Evolutionary conservation across 495 filamentous ascomycete species (phyloP).

Genomic region (Podospora anserina): DNA sequence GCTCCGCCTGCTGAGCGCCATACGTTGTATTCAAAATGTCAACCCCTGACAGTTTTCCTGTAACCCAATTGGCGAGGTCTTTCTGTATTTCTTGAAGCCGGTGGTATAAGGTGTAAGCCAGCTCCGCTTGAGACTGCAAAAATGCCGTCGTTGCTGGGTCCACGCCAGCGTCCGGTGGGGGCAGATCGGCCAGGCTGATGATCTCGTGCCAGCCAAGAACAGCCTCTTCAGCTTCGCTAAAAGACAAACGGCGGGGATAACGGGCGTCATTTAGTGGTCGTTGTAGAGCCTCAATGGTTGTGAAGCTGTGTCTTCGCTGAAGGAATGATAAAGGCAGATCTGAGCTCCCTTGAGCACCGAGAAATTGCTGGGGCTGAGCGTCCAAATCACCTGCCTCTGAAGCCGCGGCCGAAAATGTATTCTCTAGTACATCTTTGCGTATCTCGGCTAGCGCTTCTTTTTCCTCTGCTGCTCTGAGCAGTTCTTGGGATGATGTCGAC

Average conservation of each 20-base stretch:
- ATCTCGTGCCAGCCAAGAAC: constrained; percentile 67
- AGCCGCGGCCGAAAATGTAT: constrained; percentile 37
- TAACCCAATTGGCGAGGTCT: constrained; percentile 62
- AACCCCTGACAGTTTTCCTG: constrained; percentile 58
- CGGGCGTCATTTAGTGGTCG: constrained; percentile 50
- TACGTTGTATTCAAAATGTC: constrained; percentile 61
- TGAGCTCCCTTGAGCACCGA: constrained; percentile 35
- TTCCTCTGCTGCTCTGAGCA: background rate
- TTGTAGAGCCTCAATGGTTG: constrained; percentile 32
- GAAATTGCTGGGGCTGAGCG: constrained; percentile 35
- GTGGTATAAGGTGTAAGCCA: constrained; percentile 57
- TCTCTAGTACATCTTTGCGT: constrained; percentile 25
- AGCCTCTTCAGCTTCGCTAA: constrained; percentile 84
- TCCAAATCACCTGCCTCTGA: constrained; percentile 47
- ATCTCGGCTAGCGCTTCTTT: constrained; percentile 24
- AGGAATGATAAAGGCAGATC: constrained; percentile 30
- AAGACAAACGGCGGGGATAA: constrained; percentile 81
- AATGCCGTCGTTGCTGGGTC: background rate
- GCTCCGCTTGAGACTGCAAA: constrained; percentile 42
- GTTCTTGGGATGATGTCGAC: background rate
- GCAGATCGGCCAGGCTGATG: constrained; percentile 41
- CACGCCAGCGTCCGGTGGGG: constrained; percentile 30
- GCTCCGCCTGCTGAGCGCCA: constrained; percentile 56
- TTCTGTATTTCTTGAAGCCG: constrained; percentile 48
- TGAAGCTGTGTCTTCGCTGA: constrained; percentile 49